Evolutionary conservation across 192 early-diverging fungal genomes (phyloP).

Genomic region (Glomus cerebriforme): DNA sequence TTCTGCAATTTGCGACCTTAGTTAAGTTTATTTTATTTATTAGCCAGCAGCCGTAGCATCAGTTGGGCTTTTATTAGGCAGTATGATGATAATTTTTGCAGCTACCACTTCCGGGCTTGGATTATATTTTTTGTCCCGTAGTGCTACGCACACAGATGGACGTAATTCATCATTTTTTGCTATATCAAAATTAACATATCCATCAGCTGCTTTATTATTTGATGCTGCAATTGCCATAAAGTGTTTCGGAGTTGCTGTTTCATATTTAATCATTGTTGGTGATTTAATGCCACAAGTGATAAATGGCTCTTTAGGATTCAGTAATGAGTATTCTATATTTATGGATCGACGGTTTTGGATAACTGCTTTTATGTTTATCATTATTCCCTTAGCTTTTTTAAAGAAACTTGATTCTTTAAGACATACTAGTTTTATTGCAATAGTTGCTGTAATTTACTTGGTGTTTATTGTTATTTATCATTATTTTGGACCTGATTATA

Average conservation of each 20-base stretch:
- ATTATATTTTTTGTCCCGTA: slow-evolving; percentile 77
- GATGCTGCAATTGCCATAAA: slow-evolving; percentile 98
- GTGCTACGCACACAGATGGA: slow-evolving; percentile 74
- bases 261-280: slow-evolving; percentile 94
- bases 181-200: slow-evolving; percentile 89
- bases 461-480: slow-evolving; percentile 82
- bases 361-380: slow-evolving; percentile 66
- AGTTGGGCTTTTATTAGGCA: slow-evolving; percentile 81
- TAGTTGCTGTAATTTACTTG: slow-evolving; percentile 84
- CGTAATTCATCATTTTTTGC: slow-evolving; percentile 90
- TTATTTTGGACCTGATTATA: slow-evolving; percentile 62
- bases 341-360: slow-evolving; percentile 83
- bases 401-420: slow-evolving; percentile 84
- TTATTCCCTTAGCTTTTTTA: slow-evolving; percentile 81
- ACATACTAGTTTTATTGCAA: slow-evolving; percentile 86
- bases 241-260: slow-evolving; percentile 96
- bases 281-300: slow-evolving; percentile 84
- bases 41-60: slow-evolving; percentile 84
- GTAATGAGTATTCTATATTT: slow-evolving; percentile 43
- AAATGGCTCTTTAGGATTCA: slow-evolving; percentile 37
- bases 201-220: slow-evolving; percentile 82
- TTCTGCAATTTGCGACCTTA: too few species aligned
- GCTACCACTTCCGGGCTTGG: slow-evolving; percentile 77
- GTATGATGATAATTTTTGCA: slow-evolving; percentile 78
- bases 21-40: background rate